Base-by-base conservation (phyloP, 75 land plant genomes). In the Azolla pinnata region DNA sequence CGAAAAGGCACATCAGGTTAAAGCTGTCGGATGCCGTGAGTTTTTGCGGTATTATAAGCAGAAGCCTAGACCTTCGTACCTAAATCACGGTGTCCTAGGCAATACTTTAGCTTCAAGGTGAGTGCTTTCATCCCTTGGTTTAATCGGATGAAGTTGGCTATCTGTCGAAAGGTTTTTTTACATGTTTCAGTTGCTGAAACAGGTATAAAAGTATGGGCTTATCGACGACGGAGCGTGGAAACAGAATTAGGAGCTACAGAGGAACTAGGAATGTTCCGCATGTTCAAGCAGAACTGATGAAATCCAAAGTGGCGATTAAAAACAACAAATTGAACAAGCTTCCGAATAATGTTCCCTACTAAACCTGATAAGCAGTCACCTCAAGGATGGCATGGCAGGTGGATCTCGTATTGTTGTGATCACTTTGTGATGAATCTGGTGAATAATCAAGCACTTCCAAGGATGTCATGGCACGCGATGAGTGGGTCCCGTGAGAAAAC, bases 191-290 rank as follows among this genome's bases (percentile, higher is more conserved):
- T 69, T 47, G 18, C 16, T 25, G 18, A 1, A 5, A 25, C 76
- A 88, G 96, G 71, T 95, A 95, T 59, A 64, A 74, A 54, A 89
- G 82, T 66, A 83, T 95, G 91, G 97, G 99, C n/a, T 57, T 95
- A 63, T 74, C 78, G 51, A 89, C 99, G 0, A 63, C 77, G 26
- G 85, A 95, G 63, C 72, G 80, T n/a, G 73, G 71, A 48, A 69
- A 70, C 40, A 45, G 65, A 33, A 33, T 68, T 31, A 67, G 74
- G 61, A 77, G 79, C 61, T 34, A 73, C 66, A 87, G 90, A 49
- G 79, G 82, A 42, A 38, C 78, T 63, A 83, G 66, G 69, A 65
- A 72, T 35, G 76, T 83, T 70, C 85, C 76, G 44, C 61, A 60
- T 10, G 49, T 64, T 1, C 82, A 87, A 5, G 77, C 78, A 21